These are phyloP conservation scores for Musa schizocarpa DNA, from an alignment of 176 grass and related monocot species.

Conservation along the genomic window DNA sequence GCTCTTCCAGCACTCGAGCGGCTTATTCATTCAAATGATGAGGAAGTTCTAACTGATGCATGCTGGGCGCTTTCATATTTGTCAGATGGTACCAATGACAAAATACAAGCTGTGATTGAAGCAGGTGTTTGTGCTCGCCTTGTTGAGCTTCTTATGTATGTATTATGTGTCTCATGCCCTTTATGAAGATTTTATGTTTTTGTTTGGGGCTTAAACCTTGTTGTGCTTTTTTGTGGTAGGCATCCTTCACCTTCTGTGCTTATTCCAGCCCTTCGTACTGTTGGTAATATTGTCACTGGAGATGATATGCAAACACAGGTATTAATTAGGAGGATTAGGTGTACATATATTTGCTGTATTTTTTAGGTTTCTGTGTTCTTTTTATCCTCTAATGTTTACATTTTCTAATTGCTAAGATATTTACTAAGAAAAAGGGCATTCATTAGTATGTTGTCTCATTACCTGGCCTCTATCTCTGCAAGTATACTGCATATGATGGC, in stretches of 20 bases:
- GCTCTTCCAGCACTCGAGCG: constrained; percentile 32
- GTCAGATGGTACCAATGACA: constrained; percentile 95
- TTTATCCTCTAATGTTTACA: neutral
- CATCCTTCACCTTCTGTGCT: constrained; percentile 64
- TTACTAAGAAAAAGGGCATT: too few species aligned
- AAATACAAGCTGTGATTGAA: constrained; percentile 94
- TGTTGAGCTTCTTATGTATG: constrained; percentile 82
- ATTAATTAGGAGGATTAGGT: neutral
- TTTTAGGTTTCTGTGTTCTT: neutral
- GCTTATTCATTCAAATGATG: constrained; percentile 82
- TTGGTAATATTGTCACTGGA: constrained; percentile 96
- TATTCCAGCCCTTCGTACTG: constrained; percentile 51
- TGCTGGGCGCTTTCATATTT: constrained; percentile 94
- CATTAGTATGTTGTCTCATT: too few species aligned
- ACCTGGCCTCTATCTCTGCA: too few species aligned
- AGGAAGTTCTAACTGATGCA: constrained; percentile 95
- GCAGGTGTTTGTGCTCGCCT: constrained; percentile 78
- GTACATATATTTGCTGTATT: neutral
- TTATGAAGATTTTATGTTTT: constrained; percentile 2
- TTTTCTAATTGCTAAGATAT: too few species aligned
- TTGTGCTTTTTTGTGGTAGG: constrained; percentile 25
- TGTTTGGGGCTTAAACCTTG: neutral
- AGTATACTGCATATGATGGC: too few species aligned
- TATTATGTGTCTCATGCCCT: neutral
- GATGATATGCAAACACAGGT: constrained; percentile 39